Base-by-base conservation (phyloP, 345 rosid species). In the Pelargonium nanum region DNA sequence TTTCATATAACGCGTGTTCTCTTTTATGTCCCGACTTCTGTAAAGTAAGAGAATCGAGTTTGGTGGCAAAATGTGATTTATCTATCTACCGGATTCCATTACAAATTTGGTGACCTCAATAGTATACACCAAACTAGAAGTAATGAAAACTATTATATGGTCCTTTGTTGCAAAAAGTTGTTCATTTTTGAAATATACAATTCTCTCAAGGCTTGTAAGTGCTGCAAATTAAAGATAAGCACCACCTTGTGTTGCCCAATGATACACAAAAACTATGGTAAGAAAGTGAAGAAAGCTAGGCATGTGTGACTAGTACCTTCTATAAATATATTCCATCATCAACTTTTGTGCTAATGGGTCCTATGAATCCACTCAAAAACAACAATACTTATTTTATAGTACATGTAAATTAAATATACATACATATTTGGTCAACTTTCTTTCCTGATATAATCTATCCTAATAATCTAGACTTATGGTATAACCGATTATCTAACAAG, bases 241-340 rank as follows among this genome's bases (percentile, higher is more conserved):
- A 56, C 30, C 0, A 0, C 3, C 54, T 70, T 56, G 52, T 54
- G 55, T 8, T 45, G 19, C 56, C 51, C 56, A n/a, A 65, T 23
- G 53, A 21, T 32, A 12, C 44, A 32, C 54, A n/a, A 52, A 58
- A 53, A 65, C 4, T 22, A 58, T 10, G 0, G 19, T 59, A 3
- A 32, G 52, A 52, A 56, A 54, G 64, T 55, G 60, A 34, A 22
- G 40, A 17, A 26, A n/a, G 56, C 44, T 55, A 24, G 48, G 56
- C 64, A 63, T 53, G 21, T 1, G 34, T 6, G 26, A 34, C 59
- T 40, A 32, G 10, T 24, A 24, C 34, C 30, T 57, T 51, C 52
- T 61, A 4, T 32, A 32, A 32, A 12, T 5, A 32, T 12, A 32
- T n/a, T n/a, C n/a, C n/a, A n/a, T n/a, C n/a, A n/a, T n/a, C n/a